Conservation (phyloP, 148 eudicot species). For the Diospyros kaki region DNA sequence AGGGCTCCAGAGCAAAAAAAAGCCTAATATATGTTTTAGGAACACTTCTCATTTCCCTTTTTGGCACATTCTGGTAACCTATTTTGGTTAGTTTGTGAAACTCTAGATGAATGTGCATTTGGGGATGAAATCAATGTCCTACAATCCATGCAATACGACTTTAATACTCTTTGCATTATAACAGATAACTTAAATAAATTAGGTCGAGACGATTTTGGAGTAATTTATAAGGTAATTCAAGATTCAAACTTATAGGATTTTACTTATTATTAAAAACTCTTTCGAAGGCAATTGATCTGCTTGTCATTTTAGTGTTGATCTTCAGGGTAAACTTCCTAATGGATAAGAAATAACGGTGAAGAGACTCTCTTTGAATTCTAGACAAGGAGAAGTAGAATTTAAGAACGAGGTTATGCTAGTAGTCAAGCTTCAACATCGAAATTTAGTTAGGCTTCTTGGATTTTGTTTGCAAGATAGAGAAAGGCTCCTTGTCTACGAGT, state of each 20-base stretch:
- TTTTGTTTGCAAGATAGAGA: constrained; percentile 14
- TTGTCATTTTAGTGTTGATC: background rate
- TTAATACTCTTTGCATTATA: background rate
- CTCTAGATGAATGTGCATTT: no score
- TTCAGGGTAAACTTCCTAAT: background rate
- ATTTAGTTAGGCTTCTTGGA: constrained; percentile 1
- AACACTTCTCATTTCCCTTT: no score
- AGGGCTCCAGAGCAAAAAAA: no score
- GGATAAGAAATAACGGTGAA: background rate
- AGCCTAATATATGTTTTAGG: no score
- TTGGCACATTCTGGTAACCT: no score
- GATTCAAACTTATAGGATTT: background rate
- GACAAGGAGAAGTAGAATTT: constrained; percentile 26
- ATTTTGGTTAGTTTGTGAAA: background rate
- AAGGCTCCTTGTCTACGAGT: constrained; percentile 25
- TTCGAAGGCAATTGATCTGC: background rate
- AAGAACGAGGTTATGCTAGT: constrained; percentile 26
- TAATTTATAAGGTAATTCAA: constrained; percentile 10
- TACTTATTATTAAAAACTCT: background rate
- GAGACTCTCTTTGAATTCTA: constrained; percentile 17
- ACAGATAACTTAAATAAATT: constrained; percentile 10
- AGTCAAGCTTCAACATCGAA: constrained; percentile 24
- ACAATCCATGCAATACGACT: background rate
- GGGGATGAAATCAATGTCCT: background rate
- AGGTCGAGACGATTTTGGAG: constrained; percentile 8